Base-by-base conservation (phyloP, 352 stramenopile genomes). In the Phytophthora ohioensis region DNA sequence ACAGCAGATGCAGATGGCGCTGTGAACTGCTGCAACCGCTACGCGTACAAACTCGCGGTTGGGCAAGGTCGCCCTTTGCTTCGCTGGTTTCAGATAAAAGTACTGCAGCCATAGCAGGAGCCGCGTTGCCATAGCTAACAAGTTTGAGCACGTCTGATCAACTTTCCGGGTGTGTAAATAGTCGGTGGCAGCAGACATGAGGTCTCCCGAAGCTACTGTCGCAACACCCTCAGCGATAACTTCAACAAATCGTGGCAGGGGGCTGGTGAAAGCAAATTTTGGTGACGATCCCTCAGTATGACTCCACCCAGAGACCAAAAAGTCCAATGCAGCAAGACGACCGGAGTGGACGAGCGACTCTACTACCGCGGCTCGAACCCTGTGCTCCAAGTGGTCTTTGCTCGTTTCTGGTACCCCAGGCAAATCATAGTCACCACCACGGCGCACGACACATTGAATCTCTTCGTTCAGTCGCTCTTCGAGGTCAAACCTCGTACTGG, bases 101-200 rank as follows among this genome's bases (percentile, higher is more conserved):
- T 90, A 92, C 46, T 81, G 71, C 6, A 94, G 74, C 86, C 86
- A 95, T 48, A 80, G 57, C 10, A 95, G 53, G 4, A 95, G 73
- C 5, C 75, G 73, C 7, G 71, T 81, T 5, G 84, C 83, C 39
- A 78, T 78, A 4, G 67, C 64, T 34, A 95, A 64, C n/a, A 95
- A 74, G 54, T 92, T 76, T 0, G 73, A 80, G 49, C 83, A 91
- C 4, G 79, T 84, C 51, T 95, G 84, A 48, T 95, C 88, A 0
- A 93, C 64, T 48, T 85, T 80, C 8, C 81, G 78, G 0, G 83
- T 89, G 68, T 91, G 69, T 36, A 82, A 71, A 42, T 76, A 73
- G 43, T 84, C 82, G 0, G 85, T 91, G 9, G 83, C 75, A 27
- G 76, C 60, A 4, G 78, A 76, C n/a, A 80, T 71, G 15, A 95